Evolutionary conservation across 495 filamentous ascomycete genomes (phyloP).

Genomic region (Talaromyces liani): DNA sequence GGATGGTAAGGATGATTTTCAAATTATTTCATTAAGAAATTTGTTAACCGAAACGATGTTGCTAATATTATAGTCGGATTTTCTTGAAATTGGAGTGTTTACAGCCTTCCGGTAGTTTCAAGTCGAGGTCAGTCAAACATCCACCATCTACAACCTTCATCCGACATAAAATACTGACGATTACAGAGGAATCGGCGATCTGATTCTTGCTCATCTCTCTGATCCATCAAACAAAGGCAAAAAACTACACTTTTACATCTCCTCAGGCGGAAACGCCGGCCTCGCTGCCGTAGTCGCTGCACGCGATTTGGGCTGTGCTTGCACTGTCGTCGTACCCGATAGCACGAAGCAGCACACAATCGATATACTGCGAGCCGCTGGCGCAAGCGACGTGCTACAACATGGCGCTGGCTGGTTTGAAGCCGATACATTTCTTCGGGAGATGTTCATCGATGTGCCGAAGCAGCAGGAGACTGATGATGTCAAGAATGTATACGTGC

Average conservation of each 20-base stretch:
- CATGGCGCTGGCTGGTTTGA: slow-evolving; percentile 67
- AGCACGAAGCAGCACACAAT: slow-evolving; percentile 62
- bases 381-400: slow-evolving; percentile 63
- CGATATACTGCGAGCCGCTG: slow-evolving; percentile 55
- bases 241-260: slow-evolving; percentile 71
- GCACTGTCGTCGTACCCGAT: slow-evolving; percentile 72
- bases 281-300: slow-evolving; percentile 82
- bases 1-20: slow-evolving; percentile 51
- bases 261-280: slow-evolving; percentile 83
- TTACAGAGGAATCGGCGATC: slow-evolving; percentile 64
- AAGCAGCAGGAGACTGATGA: slow-evolving; percentile 19
- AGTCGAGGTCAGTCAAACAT: slow-evolving; percentile 57
- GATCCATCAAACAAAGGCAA: slow-evolving; percentile 23
- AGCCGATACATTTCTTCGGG: slow-evolving; percentile 63
- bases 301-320: slow-evolving; percentile 46
- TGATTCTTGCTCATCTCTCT: slow-evolving; percentile 50
- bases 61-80: slow-evolving; percentile 47
- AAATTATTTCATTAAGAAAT: neutral
- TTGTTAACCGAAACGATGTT: slow-evolving; percentile 13
- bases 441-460: slow-evolving; percentile 54
- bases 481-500: slow-evolving; percentile 45
- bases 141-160: neutral
- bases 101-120: slow-evolving; percentile 89
- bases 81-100: slow-evolving; percentile 87
- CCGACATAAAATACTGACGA: neutral